Conservation (phyloP, 768 basidiomycete genomes). For the Lactifluus pinguis region DNA sequence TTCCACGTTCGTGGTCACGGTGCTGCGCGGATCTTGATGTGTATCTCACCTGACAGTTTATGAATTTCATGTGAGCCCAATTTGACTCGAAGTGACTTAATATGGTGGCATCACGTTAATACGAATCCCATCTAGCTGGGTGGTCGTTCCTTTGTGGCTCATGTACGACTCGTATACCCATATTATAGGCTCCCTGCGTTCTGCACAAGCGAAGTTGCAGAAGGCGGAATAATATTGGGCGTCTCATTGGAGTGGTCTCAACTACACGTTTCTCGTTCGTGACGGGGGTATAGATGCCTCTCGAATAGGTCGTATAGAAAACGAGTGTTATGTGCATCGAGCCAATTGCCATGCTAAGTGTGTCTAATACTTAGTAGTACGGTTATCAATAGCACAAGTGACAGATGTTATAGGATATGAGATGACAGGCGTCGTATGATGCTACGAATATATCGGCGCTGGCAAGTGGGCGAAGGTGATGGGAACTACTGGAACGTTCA, state of each 20-base stretch:
- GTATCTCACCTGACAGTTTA: conserved; percentile 41
- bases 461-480: no score
- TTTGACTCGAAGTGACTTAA: neutral
- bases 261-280: neutral
- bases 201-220: neutral
- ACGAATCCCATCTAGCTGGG: conserved; percentile 48
- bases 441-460: no score
- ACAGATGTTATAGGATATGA: no score
- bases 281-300: no score
- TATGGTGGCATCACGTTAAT: neutral
- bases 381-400: neutral
- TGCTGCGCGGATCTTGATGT: neutral
- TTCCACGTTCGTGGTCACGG: conserved; percentile 30
- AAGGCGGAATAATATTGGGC: conserved; percentile 1
- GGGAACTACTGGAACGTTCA: no score
- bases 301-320: no score
- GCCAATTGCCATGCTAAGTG: neutral
- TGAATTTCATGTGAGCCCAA: conserved; percentile 63
- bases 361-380: neutral
- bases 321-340: neutral
- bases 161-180: conserved; percentile 72
- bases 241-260: neutral
- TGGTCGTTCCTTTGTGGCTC: conserved; percentile 62
- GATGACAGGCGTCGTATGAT: no score
- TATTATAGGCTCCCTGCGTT: conserved; percentile 53